Evolutionary conservation across 306 rosid genomes (phyloP), one percentile per base, ranked within the genome.

Genomic region (Arachis stenosperma): DNA sequence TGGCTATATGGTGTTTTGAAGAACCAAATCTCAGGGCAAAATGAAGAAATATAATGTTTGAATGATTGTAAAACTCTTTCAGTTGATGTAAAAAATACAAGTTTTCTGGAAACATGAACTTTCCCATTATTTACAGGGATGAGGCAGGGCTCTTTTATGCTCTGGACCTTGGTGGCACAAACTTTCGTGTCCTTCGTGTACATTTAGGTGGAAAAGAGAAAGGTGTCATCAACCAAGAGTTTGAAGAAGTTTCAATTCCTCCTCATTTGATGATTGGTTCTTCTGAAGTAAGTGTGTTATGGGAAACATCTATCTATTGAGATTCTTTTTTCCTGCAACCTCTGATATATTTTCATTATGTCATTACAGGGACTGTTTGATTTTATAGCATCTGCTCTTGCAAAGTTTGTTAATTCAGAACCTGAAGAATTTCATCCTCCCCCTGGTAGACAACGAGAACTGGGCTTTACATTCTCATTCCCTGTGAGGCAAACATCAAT

Each of bases 81-180:
- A 44, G 6, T 58, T 42, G 52, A 62, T 76, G 39, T 43, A 30
- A 46, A 36, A 68, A 27, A n/a, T 27, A 13, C 61, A 42, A 77
- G 10, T 30, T 15, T 70, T 43, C 9, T 9, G 63, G 63, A 61
- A 44, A 22, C 47, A 39, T 39, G 68, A 70, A 65, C 40, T 46
- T 70, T 75, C 43, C 51, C 68, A 42, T 50, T 65, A 29, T 62
- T 78, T 65, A 5, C 81, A 92, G 98, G 74, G 88, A 92, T 53
- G 98, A 92, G 86, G 83, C 84, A 41, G 98, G 98, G 12, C 82
- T 90, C 41, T 92, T 65, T 79, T 92, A 92, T 81, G 98, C 98
- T 29, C 77, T 92, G 68, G 98, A 92, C 70, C 98, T 92, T 76
- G 98, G 98, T 22, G 98, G 98, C 68, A 92, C 98, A 80, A 92